Conservation (phyloP, 306 rosid genomes). For the Hylodesmum podocarpum region DNA sequence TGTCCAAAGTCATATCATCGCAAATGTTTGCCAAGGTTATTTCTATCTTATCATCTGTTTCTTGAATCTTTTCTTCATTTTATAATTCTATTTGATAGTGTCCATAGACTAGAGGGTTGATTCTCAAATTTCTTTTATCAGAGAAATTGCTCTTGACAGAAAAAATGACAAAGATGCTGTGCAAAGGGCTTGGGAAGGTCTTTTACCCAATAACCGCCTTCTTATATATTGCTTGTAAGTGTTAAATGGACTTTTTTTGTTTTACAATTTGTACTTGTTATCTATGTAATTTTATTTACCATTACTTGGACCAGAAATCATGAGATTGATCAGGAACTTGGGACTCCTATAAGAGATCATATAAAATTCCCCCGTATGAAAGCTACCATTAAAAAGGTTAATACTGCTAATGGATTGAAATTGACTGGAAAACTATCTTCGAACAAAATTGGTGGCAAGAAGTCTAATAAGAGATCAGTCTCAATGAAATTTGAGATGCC, state of each 20-base stretch:
- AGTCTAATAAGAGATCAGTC: constrained; percentile 28
- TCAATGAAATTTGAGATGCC: constrained; percentile 34
- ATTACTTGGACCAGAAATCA: constrained; percentile 60
- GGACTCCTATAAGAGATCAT: constrained; percentile 73
- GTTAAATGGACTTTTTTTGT: background rate
- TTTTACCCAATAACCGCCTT: constrained; percentile 70
- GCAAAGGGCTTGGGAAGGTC: constrained; percentile 83
- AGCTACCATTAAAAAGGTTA: constrained; percentile 31
- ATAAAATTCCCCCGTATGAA: constrained; percentile 55
- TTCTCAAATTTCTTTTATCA: constrained; percentile 47
- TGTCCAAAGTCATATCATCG: constrained; percentile 91
- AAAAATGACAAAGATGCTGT: constrained; percentile 27
- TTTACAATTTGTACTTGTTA: constrained; percentile 26
- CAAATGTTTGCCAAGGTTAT: constrained; percentile 85
- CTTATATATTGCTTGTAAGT: constrained; percentile 95
- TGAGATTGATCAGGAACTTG: constrained; percentile 58
- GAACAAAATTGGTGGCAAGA: constrained; percentile 31
- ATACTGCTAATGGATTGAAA: constrained; percentile 33
- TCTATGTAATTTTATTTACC: constrained; percentile 22
- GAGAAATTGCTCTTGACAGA: constrained; percentile 51
- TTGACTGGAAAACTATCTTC: constrained; percentile 37
- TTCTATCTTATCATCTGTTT: constrained; percentile 6
- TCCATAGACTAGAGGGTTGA: constrained; percentile 30
- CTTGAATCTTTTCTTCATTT: background rate
- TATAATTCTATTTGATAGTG: background rate